These are phyloP conservation scores for Coprinopsis cinerea DNA, from an alignment of 768 basidiomycete species.

Conservation along the genomic window DNA sequence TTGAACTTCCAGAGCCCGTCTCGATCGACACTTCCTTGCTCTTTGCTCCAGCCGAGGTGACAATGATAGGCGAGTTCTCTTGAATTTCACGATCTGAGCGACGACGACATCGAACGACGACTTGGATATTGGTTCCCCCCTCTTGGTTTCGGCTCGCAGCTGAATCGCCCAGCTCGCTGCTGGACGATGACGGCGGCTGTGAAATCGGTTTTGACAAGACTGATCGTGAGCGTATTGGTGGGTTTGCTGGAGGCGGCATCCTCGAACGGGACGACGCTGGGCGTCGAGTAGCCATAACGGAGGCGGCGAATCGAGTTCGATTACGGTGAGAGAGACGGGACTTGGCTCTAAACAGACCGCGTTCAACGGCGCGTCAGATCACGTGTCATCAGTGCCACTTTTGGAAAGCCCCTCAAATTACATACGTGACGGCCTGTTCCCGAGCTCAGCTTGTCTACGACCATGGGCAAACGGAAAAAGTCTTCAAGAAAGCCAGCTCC, in stretches of 20 bases:
- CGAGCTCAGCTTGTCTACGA: background rate
- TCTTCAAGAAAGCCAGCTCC: slow-evolving; percentile 76
- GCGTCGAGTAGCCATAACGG: slow-evolving; percentile 59
- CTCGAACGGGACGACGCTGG: slow-evolving; percentile 45
- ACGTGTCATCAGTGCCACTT: slow-evolving; percentile 23
- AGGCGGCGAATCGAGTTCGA: slow-evolving; percentile 8
- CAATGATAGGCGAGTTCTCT: slow-evolving; percentile 84
- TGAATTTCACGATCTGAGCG: slow-evolving; percentile 82
- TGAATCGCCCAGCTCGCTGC: background rate
- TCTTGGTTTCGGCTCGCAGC: slow-evolving; percentile 16
- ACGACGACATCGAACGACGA: slow-evolving; percentile 84
- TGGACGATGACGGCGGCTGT: slow-evolving; percentile 5
- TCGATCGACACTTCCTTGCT: slow-evolving; percentile 77
- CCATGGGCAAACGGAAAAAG: slow-evolving; percentile 90
- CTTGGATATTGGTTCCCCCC: slow-evolving; percentile 86
- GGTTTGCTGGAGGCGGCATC: slow-evolving; percentile 30
- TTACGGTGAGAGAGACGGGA: slow-evolving; percentile 5
- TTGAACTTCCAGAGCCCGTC: slow-evolving; percentile 61
- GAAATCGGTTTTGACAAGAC: slow-evolving; percentile 38
- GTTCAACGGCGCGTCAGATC: slow-evolving; percentile 23
- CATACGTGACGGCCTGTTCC: background rate
- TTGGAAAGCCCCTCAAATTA: no score
- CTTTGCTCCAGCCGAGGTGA: slow-evolving; percentile 70
- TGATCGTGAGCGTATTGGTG: slow-evolving; percentile 43
- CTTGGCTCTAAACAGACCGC: slow-evolving; percentile 4